Evolutionary conservation across 2,329 filamentous ascomycete species (phyloP).

Genomic region (Thelonectria discophora): DNA sequence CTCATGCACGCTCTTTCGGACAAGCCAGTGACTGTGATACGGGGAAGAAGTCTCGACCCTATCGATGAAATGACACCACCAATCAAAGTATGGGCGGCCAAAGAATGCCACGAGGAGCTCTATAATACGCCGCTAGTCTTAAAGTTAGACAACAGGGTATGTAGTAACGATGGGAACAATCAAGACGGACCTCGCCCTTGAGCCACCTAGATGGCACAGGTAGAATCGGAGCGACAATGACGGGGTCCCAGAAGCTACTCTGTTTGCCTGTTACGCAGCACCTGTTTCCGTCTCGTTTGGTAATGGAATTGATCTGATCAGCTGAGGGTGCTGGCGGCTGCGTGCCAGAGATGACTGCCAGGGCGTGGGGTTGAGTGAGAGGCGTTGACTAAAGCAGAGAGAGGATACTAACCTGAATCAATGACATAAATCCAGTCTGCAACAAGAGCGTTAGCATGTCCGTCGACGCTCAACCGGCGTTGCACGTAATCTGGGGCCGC

Average conservation of each 20-base stretch:
- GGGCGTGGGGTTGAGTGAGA: neutral
- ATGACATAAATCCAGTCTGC: constrained; percentile 2
- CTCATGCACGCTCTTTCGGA: constrained; percentile 2
- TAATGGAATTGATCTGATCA: neutral
- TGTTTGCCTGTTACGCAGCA: neutral
- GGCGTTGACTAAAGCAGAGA: neutral
- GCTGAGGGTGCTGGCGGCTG: neutral
- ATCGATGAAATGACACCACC: neutral
- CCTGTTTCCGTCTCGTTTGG: neutral
- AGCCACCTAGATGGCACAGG: constrained; percentile 2
- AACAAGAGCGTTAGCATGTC: neutral
- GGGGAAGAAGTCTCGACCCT: neutral
- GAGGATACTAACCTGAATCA: neutral
- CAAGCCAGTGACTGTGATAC: constrained; percentile 2
- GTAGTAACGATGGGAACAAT: neutral
- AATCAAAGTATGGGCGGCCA: constrained; percentile 2
- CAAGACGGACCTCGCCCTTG: constrained; percentile 2
- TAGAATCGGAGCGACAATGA: neutral
- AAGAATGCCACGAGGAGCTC: constrained; percentile 1
- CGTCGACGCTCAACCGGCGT: constrained; percentile 1
- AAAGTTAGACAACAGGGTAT: neutral
- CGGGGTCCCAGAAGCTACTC: neutral
- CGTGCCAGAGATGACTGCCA: constrained; percentile 1
- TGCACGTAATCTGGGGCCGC: constrained; percentile 1
- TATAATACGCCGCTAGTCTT: neutral